These are phyloP conservation scores for Mycosphaerella sp. DNA, from an alignment of 2,329 filamentous ascomycete genomes.

Conservation along the genomic window DNA sequence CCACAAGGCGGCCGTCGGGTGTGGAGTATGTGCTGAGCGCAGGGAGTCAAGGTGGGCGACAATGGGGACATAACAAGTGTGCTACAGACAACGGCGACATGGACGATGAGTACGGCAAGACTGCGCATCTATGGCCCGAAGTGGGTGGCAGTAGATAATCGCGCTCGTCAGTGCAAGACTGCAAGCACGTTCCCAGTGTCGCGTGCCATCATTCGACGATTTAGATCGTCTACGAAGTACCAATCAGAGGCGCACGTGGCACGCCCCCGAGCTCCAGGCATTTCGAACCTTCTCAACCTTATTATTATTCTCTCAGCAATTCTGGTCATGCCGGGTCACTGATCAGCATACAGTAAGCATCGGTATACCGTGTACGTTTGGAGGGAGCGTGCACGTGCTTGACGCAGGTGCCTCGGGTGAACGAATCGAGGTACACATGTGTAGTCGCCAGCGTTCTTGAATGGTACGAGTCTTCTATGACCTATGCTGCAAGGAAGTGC, in stretches of 20 bases:
- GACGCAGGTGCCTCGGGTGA: neutral
- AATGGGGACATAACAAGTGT: neutral
- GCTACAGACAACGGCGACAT: neutral
- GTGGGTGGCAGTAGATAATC: constrained; percentile 6
- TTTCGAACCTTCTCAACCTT: neutral
- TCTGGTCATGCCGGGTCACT: neutral
- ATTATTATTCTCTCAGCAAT: neutral
- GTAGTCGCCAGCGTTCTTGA: neutral
- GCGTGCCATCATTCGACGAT: constrained; percentile 16
- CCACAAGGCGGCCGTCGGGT: constrained; percentile 24
- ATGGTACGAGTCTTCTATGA: neutral
- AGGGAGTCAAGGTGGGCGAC: constrained; percentile 28
- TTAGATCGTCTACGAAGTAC: neutral
- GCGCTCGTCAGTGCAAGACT: neutral
- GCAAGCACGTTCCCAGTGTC: constrained; percentile 16
- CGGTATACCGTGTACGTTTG: neutral
- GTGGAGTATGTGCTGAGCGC: constrained; percentile 26
- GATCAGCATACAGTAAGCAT: neutral
- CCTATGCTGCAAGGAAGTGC: constrained; percentile 34
- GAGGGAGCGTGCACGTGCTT: neutral
- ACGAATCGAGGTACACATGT: neutral
- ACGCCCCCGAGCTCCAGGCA: neutral
- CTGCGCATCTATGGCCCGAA: constrained; percentile 7
- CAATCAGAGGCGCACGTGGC: constrained; percentile 9
- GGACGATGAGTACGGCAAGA: neutral